A percentile compares a stretch with the other conserved stretches of the same genome.
These are phyloP conservation scores for Cryomyces minteri DNA, from an alignment of 495 filamentous ascomycete species.

Conservation along the genomic window DNA sequence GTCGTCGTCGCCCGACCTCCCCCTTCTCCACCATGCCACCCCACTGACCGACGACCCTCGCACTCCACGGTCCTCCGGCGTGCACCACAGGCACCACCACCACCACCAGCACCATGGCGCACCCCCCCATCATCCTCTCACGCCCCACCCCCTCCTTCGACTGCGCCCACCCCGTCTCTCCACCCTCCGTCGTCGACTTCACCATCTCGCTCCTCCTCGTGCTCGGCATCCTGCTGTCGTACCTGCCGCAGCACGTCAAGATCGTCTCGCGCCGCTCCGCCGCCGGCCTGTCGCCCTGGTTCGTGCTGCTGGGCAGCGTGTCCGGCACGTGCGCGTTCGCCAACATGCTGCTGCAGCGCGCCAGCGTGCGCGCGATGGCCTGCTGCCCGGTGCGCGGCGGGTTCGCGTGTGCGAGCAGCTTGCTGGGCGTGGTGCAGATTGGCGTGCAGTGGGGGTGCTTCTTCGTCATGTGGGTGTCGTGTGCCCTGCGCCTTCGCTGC, in stretches of 20 bases:
- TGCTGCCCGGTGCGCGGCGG: conserved; percentile 70
- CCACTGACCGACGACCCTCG: no score
- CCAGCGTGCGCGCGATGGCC: conserved; percentile 55
- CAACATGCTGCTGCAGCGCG: conserved; percentile 72
- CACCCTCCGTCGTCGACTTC: no score
- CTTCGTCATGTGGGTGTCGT: conserved; percentile 57
- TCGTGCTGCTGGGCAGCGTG: conserved; percentile 78
- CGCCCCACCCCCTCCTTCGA: no score
- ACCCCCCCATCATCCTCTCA: no score
- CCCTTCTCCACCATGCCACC: no score
- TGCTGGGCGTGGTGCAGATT: conserved; percentile 78
- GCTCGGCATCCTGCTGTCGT: conserved; percentile 80
- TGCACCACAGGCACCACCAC: no score
- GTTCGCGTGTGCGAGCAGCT: conserved; percentile 65
- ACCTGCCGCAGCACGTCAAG: conserved; percentile 83
- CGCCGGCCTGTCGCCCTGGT: conserved; percentile 90
- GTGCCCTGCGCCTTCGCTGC: not conserved
- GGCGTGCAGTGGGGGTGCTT: conserved; percentile 86
- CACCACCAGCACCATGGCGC: no score
- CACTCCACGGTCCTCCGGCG: no score
- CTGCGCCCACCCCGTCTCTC: no score
- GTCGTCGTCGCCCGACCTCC: no score
- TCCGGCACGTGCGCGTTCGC: conserved; percentile 73
- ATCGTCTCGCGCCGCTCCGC: conserved; percentile 76
- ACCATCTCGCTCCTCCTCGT: conserved; percentile 37